Conservation (phyloP, 139 green algal genomes). For the Volvox africanus region DNA sequence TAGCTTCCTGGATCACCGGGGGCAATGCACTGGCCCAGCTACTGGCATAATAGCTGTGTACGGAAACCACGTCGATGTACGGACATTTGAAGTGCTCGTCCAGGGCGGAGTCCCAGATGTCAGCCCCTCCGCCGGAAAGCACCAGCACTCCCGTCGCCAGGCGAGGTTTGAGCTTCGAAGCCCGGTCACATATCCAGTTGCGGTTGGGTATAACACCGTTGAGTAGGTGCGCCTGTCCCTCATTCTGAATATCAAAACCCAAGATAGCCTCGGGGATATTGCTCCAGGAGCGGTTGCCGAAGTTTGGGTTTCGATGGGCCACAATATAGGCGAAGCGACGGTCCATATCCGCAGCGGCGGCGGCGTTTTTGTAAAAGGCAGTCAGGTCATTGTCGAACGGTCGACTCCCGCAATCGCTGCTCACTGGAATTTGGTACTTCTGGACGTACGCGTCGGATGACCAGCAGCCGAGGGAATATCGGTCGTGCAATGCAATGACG, state of each 20-base stretch:
- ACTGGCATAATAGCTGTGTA: background rate
- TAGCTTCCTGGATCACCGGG: background rate
- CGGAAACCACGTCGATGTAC: conserved; percentile 2
- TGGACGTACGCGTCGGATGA: background rate
- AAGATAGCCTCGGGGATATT: background rate
- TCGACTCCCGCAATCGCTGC: background rate
- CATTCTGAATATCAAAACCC: background rate
- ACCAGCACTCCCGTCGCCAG: background rate
- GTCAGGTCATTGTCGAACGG: background rate
- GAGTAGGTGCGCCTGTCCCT: background rate
- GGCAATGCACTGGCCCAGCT: background rate
- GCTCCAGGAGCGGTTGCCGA: background rate
- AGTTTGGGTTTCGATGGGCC: background rate
- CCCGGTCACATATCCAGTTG: background rate
- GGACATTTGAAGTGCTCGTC: background rate
- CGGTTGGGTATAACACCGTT: background rate
- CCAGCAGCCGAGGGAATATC: conserved; percentile 14
- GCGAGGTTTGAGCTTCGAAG: background rate
- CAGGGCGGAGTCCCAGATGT: background rate
- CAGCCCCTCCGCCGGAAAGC: background rate
- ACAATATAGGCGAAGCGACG: background rate
- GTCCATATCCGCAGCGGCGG: background rate
- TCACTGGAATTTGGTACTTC: background rate
- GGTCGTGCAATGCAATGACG: background rate
- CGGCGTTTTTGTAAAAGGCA: background rate